Percentiles rank a stretch among this genome's conserved stretches.
Evolutionary conservation across 805 yeast species (phyloP).

Genomic region (Kazachstania kunashirensis): DNA sequence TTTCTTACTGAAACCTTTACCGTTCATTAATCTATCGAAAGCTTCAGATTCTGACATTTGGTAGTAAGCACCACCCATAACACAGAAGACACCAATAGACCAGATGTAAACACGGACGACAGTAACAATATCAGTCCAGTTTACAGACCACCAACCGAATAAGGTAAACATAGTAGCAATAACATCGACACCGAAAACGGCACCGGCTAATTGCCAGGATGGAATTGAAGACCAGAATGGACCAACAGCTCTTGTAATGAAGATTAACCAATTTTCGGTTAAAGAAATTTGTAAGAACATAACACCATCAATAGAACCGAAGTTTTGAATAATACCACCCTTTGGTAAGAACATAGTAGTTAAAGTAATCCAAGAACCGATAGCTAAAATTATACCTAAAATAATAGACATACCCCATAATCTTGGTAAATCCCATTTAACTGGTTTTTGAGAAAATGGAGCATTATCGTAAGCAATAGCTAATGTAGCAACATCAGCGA

Average conservation of each 20-base stretch:
- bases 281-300: conserved; percentile 87
- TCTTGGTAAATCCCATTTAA: conserved; percentile 94
- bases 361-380: conserved; percentile 90
- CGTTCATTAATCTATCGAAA: conserved; percentile 78
- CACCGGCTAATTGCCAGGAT: conserved; percentile 95
- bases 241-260: conserved; percentile 94
- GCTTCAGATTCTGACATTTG: conserved; percentile 74
- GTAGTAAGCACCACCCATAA: conserved; percentile 94
- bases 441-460: conserved; percentile 87
- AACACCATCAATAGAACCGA: conserved; percentile 89
- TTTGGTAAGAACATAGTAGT: conserved; percentile 84
- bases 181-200: conserved; percentile 82
- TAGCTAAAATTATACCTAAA: conserved; percentile 76
- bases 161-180: conserved; percentile 85
- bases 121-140: conserved; percentile 93
- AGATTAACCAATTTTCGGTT: conserved; percentile 96
- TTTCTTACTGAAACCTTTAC: conserved; percentile 46
- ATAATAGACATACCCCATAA: conserved; percentile 93
- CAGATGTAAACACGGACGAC: conserved; percentile 91
- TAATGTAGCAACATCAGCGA: conserved; percentile 94
- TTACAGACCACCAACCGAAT: conserved; percentile 97
- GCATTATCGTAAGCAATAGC: conserved; percentile 97
- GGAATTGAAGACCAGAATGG: conserved; percentile 97
- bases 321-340: conserved; percentile 94
- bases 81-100: conserved; percentile 96